These are phyloP conservation scores for Colletotrichum kahawae DNA, from an alignment of 2,329 filamentous ascomycete species.

Conservation along the genomic window DNA sequence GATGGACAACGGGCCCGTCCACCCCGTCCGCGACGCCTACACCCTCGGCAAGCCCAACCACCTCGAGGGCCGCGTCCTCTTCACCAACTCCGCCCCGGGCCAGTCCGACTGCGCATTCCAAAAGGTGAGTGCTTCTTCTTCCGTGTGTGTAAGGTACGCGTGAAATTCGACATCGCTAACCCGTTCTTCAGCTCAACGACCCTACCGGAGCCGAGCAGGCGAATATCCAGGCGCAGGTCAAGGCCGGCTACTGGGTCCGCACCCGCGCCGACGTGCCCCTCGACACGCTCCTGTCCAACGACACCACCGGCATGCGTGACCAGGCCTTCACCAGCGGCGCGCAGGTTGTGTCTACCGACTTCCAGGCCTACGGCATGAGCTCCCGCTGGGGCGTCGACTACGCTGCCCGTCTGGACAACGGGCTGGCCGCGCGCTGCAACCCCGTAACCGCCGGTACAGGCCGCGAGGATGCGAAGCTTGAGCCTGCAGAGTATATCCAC, in stretches of 20 bases:
- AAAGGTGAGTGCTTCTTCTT: conserved; percentile 29
- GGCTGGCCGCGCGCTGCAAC: conserved; percentile 33
- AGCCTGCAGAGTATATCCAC: conserved; percentile 24
- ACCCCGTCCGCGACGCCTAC: conserved; percentile 43
- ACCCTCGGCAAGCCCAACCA: conserved; percentile 31
- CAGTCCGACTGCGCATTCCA: conserved; percentile 51
- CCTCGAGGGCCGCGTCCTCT: conserved; percentile 49
- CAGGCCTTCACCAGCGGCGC: conserved; percentile 49
- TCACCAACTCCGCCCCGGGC: conserved; percentile 52
- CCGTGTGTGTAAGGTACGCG: background rate
- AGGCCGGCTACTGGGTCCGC: conserved; percentile 53
- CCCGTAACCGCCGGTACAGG: conserved; percentile 27
- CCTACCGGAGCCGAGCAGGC: conserved; percentile 37
- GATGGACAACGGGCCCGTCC: conserved; percentile 53
- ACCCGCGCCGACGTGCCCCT: conserved; percentile 52
- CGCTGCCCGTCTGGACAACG: conserved; percentile 32
- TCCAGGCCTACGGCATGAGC: conserved; percentile 49
- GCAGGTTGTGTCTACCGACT: conserved; percentile 55
- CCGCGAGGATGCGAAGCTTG: conserved; percentile 25
- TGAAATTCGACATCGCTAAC: background rate
- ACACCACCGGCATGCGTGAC: conserved; percentile 44
- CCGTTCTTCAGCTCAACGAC: conserved; percentile 43
- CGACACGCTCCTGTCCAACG: conserved; percentile 42
- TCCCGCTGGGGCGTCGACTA: conserved; percentile 53
- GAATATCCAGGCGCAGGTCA: conserved; percentile 48